These are phyloP conservation scores for Trichocomaceae sp. DNA, from an alignment of 2,329 filamentous ascomycete species.

Conservation along the genomic window DNA sequence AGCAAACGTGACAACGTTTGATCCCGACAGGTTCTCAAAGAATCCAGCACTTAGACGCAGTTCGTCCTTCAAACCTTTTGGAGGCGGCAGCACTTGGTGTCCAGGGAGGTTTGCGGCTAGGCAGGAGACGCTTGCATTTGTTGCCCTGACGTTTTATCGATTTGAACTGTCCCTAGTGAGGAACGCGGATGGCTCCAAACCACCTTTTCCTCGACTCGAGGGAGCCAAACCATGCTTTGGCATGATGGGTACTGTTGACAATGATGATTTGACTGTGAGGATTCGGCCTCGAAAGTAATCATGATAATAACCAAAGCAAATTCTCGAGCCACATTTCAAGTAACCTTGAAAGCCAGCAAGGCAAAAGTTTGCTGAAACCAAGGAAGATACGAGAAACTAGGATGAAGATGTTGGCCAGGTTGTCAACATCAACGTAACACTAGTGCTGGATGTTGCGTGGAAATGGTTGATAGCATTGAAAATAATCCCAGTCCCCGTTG, in stretches of 20 bases:
- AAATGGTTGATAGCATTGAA: no score
- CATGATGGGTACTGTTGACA: not conserved
- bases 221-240: not conserved
- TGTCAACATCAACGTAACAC: no score
- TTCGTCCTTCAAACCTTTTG: not conserved
- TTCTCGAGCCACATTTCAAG: no score
- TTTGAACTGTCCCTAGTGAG: not conserved
- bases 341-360: no score
- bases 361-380: no score
- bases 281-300: not conserved
- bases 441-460: no score
- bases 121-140: not conserved
- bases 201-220: not conserved
- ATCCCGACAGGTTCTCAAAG: not conserved
- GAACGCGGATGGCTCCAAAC: not conserved
- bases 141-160: constrained; percentile 1
- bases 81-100: not conserved
- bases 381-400: no score
- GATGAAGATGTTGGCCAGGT: no score
- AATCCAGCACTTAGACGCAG: not conserved
- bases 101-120: not conserved
- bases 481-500: no score
- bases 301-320: no score
- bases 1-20: not conserved
- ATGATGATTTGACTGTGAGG: not conserved